phyloP scores from a whole-genome alignment of 257 asterid species.

The Fraxinus americana region DNA sequence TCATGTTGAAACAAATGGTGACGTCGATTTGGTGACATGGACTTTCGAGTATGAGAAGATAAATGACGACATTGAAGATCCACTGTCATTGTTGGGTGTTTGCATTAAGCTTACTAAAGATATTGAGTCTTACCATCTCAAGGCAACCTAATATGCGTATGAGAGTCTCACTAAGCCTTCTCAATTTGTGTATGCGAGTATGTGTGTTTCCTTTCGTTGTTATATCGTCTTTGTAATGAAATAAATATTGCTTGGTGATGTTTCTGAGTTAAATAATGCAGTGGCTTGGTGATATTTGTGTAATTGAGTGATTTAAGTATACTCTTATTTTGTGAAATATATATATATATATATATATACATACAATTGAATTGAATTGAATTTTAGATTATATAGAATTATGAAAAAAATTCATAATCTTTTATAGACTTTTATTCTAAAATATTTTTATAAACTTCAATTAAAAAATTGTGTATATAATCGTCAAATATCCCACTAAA shows the following conservation, averaged over 20 bases:
- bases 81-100: slow-evolving; percentile 18
- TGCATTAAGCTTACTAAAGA: slow-evolving; percentile 26
- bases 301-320: too few relatives aligned
- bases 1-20: not conserved
- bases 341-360: too few relatives aligned
- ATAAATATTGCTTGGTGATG: not conserved
- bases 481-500: too few relatives aligned
- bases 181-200: not conserved
- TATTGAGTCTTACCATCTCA: slow-evolving; percentile 5
- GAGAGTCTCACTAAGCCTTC: not conserved
- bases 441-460: too few relatives aligned
- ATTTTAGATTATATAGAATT: too few relatives aligned
- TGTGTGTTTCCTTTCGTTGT: not conserved
- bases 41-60: slow-evolving; percentile 34
- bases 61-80: slow-evolving; percentile 26
- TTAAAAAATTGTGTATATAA: too few relatives aligned
- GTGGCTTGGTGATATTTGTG: not conserved
- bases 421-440: too few relatives aligned
- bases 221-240: not conserved
- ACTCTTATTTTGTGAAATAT: not conserved
- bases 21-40: not conserved
- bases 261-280: not conserved
- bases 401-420: too few relatives aligned
- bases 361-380: too few relatives aligned
- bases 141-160: not conserved